Evolutionary conservation across 176 grass and related monocot species (phyloP).

Genomic region (bread wheat (Triticum aestivum)): IWGSC_CS_RefSeq_v2.1 NC_057810.1:68967503-68968002

Average conservation of each 20-base stretch:
- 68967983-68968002: not conserved
- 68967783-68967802: not conserved
- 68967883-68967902: not conserved
- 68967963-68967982: not conserved
- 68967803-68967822: not conserved
- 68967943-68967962: not conserved
- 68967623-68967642: not conserved
- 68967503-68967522: not conserved
- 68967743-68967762: not conserved
- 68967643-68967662: not conserved
- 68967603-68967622: not conserved
- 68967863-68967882: not conserved
- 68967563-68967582: not conserved
- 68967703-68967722: not conserved
- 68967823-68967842: not conserved
- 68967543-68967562: not conserved
- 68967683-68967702: not conserved
- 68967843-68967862: not conserved
- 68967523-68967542: not conserved
- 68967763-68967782: not conserved
- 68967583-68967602: not conserved
- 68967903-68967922: not conserved
- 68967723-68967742: not conserved
- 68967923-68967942: not conserved
- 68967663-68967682: not conserved